Evolutionary conservation across 345 rosid species (phyloP).

Genomic region (Murraya koenigii): DNA sequence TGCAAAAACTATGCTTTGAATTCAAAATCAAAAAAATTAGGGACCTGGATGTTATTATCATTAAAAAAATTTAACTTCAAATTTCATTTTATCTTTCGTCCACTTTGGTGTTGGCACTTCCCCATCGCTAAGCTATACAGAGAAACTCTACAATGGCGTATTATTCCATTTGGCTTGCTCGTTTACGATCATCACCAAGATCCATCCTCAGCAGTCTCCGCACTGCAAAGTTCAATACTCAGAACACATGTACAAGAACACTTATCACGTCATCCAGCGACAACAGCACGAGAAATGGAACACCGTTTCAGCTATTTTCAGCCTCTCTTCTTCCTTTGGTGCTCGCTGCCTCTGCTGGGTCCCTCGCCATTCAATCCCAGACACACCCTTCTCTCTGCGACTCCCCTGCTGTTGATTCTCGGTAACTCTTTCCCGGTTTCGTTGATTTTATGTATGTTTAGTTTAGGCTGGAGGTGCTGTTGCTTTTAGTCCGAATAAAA

Average conservation of each 20-base stretch:
- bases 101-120: neutral
- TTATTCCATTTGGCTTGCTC: slow-evolving; percentile 31
- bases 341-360: slow-evolving; percentile 53
- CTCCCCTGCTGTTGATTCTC: slow-evolving; percentile 38
- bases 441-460: neutral
- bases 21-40: neutral
- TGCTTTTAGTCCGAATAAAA: neutral
- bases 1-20: neutral
- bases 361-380: slow-evolving; percentile 40
- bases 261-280: slow-evolving; percentile 11
- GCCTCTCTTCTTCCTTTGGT: slow-evolving; percentile 56
- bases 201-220: slow-evolving; percentile 29
- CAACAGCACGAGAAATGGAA: neutral
- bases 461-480: neutral
- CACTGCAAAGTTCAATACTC: slow-evolving; percentile 12
- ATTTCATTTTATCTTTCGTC: neutral
- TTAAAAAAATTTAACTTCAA: neutral
- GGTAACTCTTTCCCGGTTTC: slow-evolving; percentile 28
- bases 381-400: slow-evolving; percentile 54
- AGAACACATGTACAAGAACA: neutral
- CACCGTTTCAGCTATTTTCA: slow-evolving; percentile 29
- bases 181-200: slow-evolving; percentile 46
- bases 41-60: neutral
- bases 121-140: neutral
- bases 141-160: slow-evolving; percentile 32